Conservation (phyloP, 768 basidiomycete genomes). For the Tylopilus cervinicoccineus region DNA sequence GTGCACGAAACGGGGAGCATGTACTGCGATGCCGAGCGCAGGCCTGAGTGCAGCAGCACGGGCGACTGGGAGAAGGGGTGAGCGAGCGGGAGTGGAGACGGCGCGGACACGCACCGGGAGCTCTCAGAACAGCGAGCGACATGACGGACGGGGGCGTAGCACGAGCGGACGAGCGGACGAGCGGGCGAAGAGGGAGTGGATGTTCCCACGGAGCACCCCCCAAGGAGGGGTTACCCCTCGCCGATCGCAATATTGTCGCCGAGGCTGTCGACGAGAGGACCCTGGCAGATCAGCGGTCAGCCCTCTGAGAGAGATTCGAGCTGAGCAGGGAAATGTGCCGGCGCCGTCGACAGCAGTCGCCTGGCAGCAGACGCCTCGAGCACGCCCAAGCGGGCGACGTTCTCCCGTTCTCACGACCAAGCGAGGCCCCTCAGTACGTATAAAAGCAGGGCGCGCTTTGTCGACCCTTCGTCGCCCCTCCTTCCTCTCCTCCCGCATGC, state of each 20-base stretch:
- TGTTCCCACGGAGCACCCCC: slow-evolving; percentile 18
- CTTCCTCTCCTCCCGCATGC: slow-evolving; percentile 13
- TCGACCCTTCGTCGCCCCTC: slow-evolving; percentile 4
- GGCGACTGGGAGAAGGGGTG: background rate
- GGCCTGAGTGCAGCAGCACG: slow-evolving; percentile 46
- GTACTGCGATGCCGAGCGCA: slow-evolving; percentile 42
- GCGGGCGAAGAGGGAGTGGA: background rate
- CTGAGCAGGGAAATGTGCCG: no score
- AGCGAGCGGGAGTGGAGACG: slow-evolving; percentile 34
- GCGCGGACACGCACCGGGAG: slow-evolving; percentile 27
- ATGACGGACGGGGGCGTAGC: slow-evolving; percentile 18
- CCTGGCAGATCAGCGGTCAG: no score
- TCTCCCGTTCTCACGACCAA: slow-evolving; percentile 28
- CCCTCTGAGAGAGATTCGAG: no score
- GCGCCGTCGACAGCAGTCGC: no score
- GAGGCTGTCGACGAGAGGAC: no score
- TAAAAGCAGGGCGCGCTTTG: slow-evolving; percentile 15
- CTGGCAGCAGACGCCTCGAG: background rate
- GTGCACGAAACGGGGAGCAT: slow-evolving; percentile 49
- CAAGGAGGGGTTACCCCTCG: slow-evolving; percentile 7
- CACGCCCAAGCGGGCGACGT: background rate
- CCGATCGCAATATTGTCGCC: no score
- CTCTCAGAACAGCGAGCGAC: slow-evolving; percentile 42
- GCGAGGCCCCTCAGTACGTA: slow-evolving; percentile 24
- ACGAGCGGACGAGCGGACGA: background rate